Evolutionary conservation across 208 protist species (phyloP), one percentile per base, ranked within the genome.

Genomic region (Porcisia deanei): DNA sequence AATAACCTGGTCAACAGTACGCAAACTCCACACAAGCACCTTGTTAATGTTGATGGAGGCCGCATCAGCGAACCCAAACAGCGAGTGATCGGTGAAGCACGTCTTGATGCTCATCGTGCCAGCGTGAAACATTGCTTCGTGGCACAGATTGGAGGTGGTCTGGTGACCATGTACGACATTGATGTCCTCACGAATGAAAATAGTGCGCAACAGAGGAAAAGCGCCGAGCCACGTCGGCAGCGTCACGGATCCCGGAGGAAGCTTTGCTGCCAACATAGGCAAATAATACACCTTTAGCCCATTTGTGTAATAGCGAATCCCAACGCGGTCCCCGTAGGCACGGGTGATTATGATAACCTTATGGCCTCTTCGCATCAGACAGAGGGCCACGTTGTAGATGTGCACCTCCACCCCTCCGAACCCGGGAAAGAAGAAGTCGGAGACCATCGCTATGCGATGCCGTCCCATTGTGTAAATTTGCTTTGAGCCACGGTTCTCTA

Each of bases 201-300:
- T 99, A 45, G 97, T 92, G 34, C 98, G 95, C 34, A 99, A 83
- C 37, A 98, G 70, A 3, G 96, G 92, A 60, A 99, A 95, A 9
- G 84, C 86, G 18, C 85, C 79, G 59, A 97, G 85, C 78, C 94
- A 90, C 14, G 92, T 97, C 47, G 97, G 96, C 71, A 99, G 81
- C 55, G 96, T 99, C 45, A 96, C 96, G 12, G 94, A 93, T 20
- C 93, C 93, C 3, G 87, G 93, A 8, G 96, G 90, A 9, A 97
- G 88, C 69, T 97, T 94, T 22, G 98, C 91, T 37, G 94, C 90
- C 39, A 98, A 79, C 41, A 98, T 80, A 3, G 98, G 98, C 25
- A 99, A 82, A 85, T 99, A 99, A 85, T 99, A 99, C 47, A 99
- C 98, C 89, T 99, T 99, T 49, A 99, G 82, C 12, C 98, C 98